Percentiles rank a stretch among this genome's conserved stretches.
These are phyloP conservation scores for Casaregolazyma suthepensis DNA, from an alignment of 1,139 yeast species.

Conservation along the genomic window DNA sequence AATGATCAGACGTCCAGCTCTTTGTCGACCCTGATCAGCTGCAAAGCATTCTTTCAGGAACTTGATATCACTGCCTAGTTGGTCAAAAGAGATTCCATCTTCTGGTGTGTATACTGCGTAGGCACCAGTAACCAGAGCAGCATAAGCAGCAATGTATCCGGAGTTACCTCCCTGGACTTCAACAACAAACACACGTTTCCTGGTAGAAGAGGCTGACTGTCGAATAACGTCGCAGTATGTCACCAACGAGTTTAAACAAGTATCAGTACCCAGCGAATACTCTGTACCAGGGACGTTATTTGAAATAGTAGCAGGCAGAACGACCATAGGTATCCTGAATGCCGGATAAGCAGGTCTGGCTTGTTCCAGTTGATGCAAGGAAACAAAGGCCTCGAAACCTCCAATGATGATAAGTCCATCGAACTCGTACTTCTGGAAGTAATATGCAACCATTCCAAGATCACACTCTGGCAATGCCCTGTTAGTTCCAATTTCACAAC, in stretches of 20 bases:
- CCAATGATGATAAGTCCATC: conserved; percentile 89
- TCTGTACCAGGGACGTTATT: conserved; percentile 98
- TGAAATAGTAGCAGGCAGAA: conserved; percentile 93
- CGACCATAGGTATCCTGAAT: conserved; percentile 88
- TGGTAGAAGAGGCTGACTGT: conserved; percentile 90
- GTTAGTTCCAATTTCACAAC: conserved; percentile 94
- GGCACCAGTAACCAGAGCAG: conserved; percentile 90
- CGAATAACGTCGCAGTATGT: conserved; percentile 92
- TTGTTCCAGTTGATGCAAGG: conserved; percentile 70
- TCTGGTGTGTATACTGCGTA: conserved; percentile 93
- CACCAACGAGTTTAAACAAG: conserved; percentile 86
- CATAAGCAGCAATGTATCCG: conserved; percentile 84
- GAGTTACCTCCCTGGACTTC: conserved; percentile 98
- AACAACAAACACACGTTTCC: conserved; percentile 92
- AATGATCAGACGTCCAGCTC: conserved; percentile 79
- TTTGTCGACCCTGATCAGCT: conserved; percentile 70
- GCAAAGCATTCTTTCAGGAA: conserved; percentile 63
- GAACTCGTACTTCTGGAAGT: conserved; percentile 76
- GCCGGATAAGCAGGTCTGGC: conserved; percentile 76
- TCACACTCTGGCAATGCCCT: conserved; percentile 77
- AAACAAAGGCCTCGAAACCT: conserved; percentile 88
- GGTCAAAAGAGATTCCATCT: conserved; percentile 65
- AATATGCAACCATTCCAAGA: conserved; percentile 81
- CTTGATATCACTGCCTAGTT: conserved; percentile 70
- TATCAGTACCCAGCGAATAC: conserved; percentile 88